phyloP scores from a whole-genome alignment of 345 rosid species.

The Eutrema yunnanense region DNA sequence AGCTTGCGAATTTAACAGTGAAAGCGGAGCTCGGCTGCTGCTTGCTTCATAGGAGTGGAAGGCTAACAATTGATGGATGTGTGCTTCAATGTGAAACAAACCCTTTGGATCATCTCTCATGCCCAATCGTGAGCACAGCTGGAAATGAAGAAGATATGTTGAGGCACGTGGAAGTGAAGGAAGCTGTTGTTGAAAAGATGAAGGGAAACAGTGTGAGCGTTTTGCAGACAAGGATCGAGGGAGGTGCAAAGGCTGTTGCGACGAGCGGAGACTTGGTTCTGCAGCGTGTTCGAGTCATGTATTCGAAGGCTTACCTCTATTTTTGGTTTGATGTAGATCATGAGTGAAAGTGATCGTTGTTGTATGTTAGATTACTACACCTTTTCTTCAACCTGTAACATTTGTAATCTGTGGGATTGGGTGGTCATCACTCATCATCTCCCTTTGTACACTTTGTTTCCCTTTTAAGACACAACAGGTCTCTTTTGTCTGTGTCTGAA shows the following conservation, averaged over 20 bases:
- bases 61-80: constrained; percentile 82
- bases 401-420: constrained; percentile 18
- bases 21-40: constrained; percentile 95
- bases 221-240: constrained; percentile 77
- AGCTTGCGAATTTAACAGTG: constrained; percentile 74
- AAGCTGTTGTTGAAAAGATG: constrained; percentile 18
- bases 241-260: constrained; percentile 83
- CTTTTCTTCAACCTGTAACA: constrained; percentile 7
- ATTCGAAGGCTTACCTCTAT: constrained; percentile 55
- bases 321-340: constrained; percentile 87
- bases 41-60: constrained; percentile 87
- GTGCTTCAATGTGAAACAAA: constrained; percentile 75
- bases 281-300: constrained; percentile 89
- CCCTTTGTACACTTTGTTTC: neutral
- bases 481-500: neutral
- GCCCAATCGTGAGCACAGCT: constrained; percentile 80
- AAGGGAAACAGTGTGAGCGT: constrained; percentile 54
- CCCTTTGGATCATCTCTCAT: constrained; percentile 86
- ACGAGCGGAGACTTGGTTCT: constrained; percentile 69
- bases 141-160: constrained; percentile 22
- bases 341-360: constrained; percentile 24
- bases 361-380: neutral
- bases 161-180: constrained; percentile 33
- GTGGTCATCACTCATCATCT: neutral
- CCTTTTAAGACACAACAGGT: neutral